Evolutionary conservation across 208 protist genomes (phyloP).

Genomic region (Tritrichomonas musculus): DNA sequence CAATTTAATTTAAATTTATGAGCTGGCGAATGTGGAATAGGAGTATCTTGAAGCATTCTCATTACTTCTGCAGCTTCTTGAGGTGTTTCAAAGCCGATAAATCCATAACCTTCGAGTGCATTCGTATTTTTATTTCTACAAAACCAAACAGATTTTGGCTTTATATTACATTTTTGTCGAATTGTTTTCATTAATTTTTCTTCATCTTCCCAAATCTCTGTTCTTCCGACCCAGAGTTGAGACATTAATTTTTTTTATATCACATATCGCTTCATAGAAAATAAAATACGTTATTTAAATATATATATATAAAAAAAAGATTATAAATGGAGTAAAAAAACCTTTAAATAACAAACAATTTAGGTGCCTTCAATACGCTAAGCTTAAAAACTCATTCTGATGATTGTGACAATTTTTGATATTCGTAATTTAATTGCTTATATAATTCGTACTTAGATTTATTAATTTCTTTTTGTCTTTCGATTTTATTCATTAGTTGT

Average conservation of each 20-base stretch:
- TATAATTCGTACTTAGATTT: too few relatives aligned
- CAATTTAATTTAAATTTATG: not conserved
- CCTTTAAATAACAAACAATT: too few relatives aligned
- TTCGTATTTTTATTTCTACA: not conserved
- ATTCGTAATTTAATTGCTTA: too few relatives aligned
- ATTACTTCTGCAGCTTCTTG: not conserved
- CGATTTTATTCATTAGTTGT: too few relatives aligned
- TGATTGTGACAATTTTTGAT: too few relatives aligned
- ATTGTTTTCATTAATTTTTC: not conserved
- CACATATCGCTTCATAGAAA: too few relatives aligned
- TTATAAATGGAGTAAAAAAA: too few relatives aligned
- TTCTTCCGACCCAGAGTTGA: constrained; percentile 24
- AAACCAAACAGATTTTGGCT: not conserved
- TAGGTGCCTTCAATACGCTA: too few relatives aligned
- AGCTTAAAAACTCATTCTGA: too few relatives aligned
- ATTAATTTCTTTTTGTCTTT: too few relatives aligned
- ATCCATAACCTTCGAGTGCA: not conserved
- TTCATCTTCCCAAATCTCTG: constrained; percentile 17
- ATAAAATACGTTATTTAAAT: too few relatives aligned
- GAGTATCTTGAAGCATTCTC: not conserved
- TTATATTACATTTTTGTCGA: not conserved
- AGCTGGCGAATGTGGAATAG: not conserved
- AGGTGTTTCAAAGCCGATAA: not conserved
- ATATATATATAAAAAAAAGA: too few relatives aligned
- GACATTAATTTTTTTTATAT: not conserved